Evolutionary conservation across 2,329 filamentous ascomycete genomes (phyloP).

Genomic region (Bretziella fagacearum): DNA sequence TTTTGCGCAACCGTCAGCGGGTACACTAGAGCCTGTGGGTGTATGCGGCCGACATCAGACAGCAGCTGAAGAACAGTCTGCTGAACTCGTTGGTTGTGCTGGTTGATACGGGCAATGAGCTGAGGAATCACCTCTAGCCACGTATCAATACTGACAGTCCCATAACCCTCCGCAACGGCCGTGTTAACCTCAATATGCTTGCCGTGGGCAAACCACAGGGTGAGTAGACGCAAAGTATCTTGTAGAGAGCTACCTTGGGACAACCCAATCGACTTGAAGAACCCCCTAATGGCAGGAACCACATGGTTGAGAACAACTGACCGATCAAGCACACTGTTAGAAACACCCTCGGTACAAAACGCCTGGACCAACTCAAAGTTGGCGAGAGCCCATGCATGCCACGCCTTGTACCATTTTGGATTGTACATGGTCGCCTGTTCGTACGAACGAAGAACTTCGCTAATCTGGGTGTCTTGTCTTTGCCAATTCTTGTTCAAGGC

Average conservation of each 20-base stretch:
- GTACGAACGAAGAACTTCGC: slow-evolving; percentile 83
- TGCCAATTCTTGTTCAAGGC: slow-evolving; percentile 73
- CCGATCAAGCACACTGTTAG: slow-evolving; percentile 32
- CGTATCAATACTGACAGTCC: slow-evolving; percentile 85
- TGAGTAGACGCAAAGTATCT: slow-evolving; percentile 81
- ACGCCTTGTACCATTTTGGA: slow-evolving; percentile 93
- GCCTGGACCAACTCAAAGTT: slow-evolving; percentile 97
- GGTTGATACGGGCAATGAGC: slow-evolving; percentile 91
- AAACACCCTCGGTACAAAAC: slow-evolving; percentile 20
- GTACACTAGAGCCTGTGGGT: slow-evolving; percentile 93
- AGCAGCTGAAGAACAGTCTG: slow-evolving; percentile 83
- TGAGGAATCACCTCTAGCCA: slow-evolving; percentile 98
- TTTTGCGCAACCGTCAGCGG: slow-evolving; percentile 97
- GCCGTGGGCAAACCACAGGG: slow-evolving; percentile 91
- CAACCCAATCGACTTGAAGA: slow-evolving; percentile 92
- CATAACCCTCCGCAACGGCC: slow-evolving; percentile 78
- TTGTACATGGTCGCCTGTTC: slow-evolving; percentile 86
- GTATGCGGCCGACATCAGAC: slow-evolving; percentile 78
- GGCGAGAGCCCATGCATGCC: slow-evolving; percentile 95
- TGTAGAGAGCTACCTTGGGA: slow-evolving; percentile 86
- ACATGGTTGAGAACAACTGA: slow-evolving; percentile 69
- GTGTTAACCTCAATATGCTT: slow-evolving; percentile 64
- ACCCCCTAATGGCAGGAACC: slow-evolving; percentile 84
- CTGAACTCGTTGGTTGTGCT: slow-evolving; percentile 76
- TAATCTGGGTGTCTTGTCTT: slow-evolving; percentile 60